Conservation (phyloP, 495 filamentous ascomycete genomes). For the Hypomontagnella submonticulosa region DNA sequence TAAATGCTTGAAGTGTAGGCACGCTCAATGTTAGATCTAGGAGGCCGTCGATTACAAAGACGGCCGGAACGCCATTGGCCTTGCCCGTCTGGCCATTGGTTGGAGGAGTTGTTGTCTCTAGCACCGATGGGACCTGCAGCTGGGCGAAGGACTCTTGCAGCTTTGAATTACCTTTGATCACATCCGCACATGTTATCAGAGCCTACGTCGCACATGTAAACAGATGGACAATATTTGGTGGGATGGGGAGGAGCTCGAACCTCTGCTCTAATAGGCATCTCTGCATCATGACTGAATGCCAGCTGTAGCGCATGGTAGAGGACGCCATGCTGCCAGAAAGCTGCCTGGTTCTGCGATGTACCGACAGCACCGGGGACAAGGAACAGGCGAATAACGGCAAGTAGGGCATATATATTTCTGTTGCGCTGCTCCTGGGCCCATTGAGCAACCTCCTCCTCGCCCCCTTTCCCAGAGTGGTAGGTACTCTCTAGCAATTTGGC, state of each 20-base stretch:
- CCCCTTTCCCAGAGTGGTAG: conserved; percentile 63
- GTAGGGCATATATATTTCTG: conserved; percentile 90
- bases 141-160: conserved; percentile 92
- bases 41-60: conserved; percentile 95
- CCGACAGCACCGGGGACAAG: conserved; percentile 81
- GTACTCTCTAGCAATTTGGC: conserved; percentile 74
- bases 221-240: conserved; percentile 32
- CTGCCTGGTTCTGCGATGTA: conserved; percentile 83
- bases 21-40: conserved; percentile 84
- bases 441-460: conserved; percentile 70
- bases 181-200: conserved; percentile 83
- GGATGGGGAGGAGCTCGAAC: conserved; percentile 58
- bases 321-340: conserved; percentile 86
- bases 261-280: conserved; percentile 82
- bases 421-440: conserved; percentile 83
- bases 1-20: conserved; percentile 71
- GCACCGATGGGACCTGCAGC: conserved; percentile 72
- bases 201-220: conserved; percentile 65
- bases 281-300: conserved; percentile 81
- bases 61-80: conserved; percentile 63
- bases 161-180: conserved; percentile 81
- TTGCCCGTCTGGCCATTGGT: conserved; percentile 55
- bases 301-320: conserved; percentile 82
- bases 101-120: conserved; percentile 55
- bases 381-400: conserved; percentile 87